A percentile compares a stretch with the other conserved stretches of the same genome.
Evolutionary conservation across 331 rosid genomes (phyloP).

Genomic region (Stylosanthes scabra): DNA sequence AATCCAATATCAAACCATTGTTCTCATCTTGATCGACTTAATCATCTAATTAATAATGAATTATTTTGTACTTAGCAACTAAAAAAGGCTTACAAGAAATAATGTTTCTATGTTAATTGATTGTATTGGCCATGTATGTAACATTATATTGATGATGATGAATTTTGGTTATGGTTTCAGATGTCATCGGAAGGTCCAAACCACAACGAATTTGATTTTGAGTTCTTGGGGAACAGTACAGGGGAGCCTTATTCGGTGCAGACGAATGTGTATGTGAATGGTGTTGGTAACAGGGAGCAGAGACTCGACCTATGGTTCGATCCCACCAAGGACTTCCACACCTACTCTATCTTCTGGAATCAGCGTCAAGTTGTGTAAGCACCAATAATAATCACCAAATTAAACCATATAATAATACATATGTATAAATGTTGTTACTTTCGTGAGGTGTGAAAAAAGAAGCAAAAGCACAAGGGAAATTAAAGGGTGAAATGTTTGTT

Average conservation of each 20-base stretch:
- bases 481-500: too few relatives aligned
- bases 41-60: too few relatives aligned
- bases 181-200: constrained; percentile 90
- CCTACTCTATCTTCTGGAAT: constrained; percentile 86
- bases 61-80: too few relatives aligned
- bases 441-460: background rate
- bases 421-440: background rate
- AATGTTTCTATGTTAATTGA: too few relatives aligned
- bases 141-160: too few relatives aligned
- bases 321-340: constrained; percentile 79
- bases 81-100: too few relatives aligned
- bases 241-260: constrained; percentile 92
- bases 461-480: background rate
- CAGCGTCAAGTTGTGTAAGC: constrained; percentile 91
- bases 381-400: background rate
- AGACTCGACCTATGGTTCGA: constrained; percentile 95
- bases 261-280: constrained; percentile 86
- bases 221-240: constrained; percentile 83
- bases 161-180: too few relatives aligned
- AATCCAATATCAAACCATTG: too few relatives aligned
- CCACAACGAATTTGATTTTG: constrained; percentile 90
- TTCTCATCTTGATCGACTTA: too few relatives aligned
- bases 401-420: background rate
- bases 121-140: too few relatives aligned
- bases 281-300: constrained; percentile 90